These are phyloP conservation scores for Suillus brevipes DNA, from an alignment of 768 basidiomycete genomes.

Conservation along the genomic window DNA sequence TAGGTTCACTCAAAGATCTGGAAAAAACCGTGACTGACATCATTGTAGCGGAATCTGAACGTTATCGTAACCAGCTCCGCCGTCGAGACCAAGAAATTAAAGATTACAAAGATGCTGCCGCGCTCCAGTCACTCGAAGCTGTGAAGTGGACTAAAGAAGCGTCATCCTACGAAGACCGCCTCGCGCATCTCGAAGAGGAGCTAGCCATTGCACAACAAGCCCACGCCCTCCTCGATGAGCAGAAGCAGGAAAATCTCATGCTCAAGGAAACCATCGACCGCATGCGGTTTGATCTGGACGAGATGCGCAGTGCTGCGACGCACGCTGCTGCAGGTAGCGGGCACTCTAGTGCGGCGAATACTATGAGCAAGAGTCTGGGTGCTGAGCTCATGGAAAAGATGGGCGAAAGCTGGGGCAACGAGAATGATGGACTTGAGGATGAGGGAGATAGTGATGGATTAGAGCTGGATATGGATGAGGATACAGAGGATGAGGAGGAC, in stretches of 20 bases:
- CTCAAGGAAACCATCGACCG: slow-evolving; percentile 96
- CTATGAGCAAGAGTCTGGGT: slow-evolving; percentile 72
- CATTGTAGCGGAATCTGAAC: slow-evolving; percentile 68
- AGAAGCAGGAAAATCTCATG: slow-evolving; percentile 92
- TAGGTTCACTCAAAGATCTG: slow-evolving; percentile 37
- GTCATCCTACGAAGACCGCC: slow-evolving; percentile 68
- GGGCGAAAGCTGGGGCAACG: slow-evolving; percentile 45
- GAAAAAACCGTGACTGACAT: background rate
- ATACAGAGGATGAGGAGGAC: slow-evolving; percentile 62
- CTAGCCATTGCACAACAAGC: slow-evolving; percentile 68
- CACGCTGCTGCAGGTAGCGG: slow-evolving; percentile 42
- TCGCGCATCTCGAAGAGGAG: slow-evolving; percentile 70
- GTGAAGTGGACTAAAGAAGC: slow-evolving; percentile 69
- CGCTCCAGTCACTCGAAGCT: slow-evolving; percentile 64
- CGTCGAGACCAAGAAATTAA: slow-evolving; percentile 75
- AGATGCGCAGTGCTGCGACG: slow-evolving; percentile 61
- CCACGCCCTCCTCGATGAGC: slow-evolving; percentile 77
- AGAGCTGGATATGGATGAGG: slow-evolving; percentile 45
- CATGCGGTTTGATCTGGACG: slow-evolving; percentile 92
- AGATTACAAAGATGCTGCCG: slow-evolving; percentile 56
- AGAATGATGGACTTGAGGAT: slow-evolving; percentile 43
- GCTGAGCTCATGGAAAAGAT: slow-evolving; percentile 70
- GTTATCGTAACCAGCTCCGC: slow-evolving; percentile 71
- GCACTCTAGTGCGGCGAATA: slow-evolving; percentile 50
- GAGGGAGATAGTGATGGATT: slow-evolving; percentile 33